Conservation (phyloP, 257 asterid species). For the Gentiana macrophylla region DNA sequence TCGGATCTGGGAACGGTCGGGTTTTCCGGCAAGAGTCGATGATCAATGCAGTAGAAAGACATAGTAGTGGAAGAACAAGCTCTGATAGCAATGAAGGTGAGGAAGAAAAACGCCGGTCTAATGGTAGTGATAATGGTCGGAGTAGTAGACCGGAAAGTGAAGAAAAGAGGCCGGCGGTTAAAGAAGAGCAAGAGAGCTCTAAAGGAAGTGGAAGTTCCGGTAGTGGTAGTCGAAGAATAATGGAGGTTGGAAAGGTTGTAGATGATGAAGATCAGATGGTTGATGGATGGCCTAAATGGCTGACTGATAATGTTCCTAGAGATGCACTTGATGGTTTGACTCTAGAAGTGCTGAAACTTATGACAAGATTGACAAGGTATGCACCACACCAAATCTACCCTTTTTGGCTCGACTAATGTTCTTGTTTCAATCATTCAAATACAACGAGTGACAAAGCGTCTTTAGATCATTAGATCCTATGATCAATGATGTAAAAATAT, state of each 20-base stretch:
- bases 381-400: too few relatives aligned
- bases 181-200: background rate
- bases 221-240: conserved; percentile 8
- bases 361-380: conserved; percentile 69
- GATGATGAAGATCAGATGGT: conserved; percentile 41
- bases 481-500: too few relatives aligned
- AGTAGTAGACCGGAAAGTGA: background rate
- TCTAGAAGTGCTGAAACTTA: conserved; percentile 73
- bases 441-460: too few relatives aligned
- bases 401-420: too few relatives aligned
- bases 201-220: conserved; percentile 4
- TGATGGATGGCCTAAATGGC: conserved; percentile 89
- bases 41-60: conserved; percentile 9
- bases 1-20: conserved; percentile 11
- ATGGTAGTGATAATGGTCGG: background rate
- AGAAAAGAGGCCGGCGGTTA: background rate
- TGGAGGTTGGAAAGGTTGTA: conserved; percentile 6
- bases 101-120: background rate
- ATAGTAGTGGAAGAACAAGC: conserved; percentile 17
- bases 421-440: too few relatives aligned
- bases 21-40: conserved; percentile 16
- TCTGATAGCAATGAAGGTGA: conserved; percentile 9
- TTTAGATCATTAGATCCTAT: too few relatives aligned
- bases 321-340: conserved; percentile 55
- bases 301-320: conserved; percentile 52